Evolutionary conservation across 148 eudicot species (phyloP).

Genomic region (Fallopia convolvulus): DNA sequence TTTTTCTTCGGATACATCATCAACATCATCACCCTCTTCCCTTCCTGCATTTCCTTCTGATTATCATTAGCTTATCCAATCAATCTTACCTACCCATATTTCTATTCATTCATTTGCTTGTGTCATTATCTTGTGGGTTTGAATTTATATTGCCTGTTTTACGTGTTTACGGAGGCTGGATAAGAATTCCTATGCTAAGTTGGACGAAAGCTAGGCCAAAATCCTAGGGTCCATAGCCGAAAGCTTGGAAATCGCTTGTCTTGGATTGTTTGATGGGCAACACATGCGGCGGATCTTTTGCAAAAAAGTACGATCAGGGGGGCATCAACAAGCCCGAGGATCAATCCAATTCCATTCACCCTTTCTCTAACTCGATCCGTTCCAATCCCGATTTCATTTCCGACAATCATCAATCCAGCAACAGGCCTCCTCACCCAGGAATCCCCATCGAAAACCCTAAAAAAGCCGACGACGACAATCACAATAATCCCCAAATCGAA

Average conservation of each 20-base stretch:
- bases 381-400: not conserved
- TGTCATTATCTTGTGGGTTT: not conserved
- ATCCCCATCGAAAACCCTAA: slow-evolving; percentile 33
- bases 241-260: not conserved
- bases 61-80: not conserved
- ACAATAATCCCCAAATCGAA: slow-evolving; percentile 2
- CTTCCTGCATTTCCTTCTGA: not conserved
- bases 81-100: not conserved
- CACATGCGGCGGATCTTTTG: slow-evolving; percentile 5
- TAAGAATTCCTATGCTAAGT: not conserved
- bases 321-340: slow-evolving; percentile 3
- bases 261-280: slow-evolving; percentile 12
- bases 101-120: not conserved
- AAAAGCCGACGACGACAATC: slow-evolving; percentile 25
- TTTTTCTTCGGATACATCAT: not conserved
- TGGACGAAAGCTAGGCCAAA: not conserved
- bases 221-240: not conserved
- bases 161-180: not conserved
- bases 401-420: slow-evolving; percentile 24
- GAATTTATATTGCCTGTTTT: not conserved
- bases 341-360: not conserved
- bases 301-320: not conserved
- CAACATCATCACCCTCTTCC: not conserved
- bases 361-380: not conserved
- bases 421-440: slow-evolving; percentile 51